These are phyloP conservation scores for Urostyla sp. DNA, from an alignment of 73 alveolate genomes.

Conservation along the genomic window DNA sequence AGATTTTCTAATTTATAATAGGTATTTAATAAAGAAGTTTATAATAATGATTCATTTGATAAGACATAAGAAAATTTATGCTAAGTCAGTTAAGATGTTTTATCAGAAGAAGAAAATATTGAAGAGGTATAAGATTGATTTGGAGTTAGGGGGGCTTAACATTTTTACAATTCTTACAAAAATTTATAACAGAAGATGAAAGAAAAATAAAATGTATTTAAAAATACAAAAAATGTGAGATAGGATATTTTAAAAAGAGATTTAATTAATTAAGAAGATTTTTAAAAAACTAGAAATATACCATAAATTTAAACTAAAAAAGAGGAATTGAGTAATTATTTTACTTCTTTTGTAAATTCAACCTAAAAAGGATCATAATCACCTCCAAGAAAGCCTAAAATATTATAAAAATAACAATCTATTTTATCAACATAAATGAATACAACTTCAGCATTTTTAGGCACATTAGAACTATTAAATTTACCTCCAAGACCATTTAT, in stretches of 20 bases:
- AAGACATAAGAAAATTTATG: constrained; percentile 15
- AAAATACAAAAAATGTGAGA: background rate
- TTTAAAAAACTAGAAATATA: no score
- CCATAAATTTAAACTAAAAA: no score
- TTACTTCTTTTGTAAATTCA: no score
- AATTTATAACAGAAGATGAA: constrained; percentile 17
- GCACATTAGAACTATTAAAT: constrained; percentile 4
- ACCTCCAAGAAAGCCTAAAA: no score
- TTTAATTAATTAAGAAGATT: no score
- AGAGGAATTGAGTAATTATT: no score
- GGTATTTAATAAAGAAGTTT: constrained; percentile 12
- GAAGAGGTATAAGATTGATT: background rate
- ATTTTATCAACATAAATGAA: background rate
- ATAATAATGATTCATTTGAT: constrained; percentile 47
- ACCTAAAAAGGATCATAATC: no score
- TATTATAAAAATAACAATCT: background rate
- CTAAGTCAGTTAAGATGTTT: constrained; percentile 1
- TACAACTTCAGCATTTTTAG: constrained; percentile 43
- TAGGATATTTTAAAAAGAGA: no score
- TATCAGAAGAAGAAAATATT: background rate
- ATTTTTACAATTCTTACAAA: constrained; percentile 44
- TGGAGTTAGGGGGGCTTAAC: constrained; percentile 18
- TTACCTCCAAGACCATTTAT: constrained; percentile 45
- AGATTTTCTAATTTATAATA: background rate
- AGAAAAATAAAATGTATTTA: no score